Evolutionary conservation across 768 basidiomycete species (phyloP).

Genomic region (Lactarius pseudohatsudake): DNA sequence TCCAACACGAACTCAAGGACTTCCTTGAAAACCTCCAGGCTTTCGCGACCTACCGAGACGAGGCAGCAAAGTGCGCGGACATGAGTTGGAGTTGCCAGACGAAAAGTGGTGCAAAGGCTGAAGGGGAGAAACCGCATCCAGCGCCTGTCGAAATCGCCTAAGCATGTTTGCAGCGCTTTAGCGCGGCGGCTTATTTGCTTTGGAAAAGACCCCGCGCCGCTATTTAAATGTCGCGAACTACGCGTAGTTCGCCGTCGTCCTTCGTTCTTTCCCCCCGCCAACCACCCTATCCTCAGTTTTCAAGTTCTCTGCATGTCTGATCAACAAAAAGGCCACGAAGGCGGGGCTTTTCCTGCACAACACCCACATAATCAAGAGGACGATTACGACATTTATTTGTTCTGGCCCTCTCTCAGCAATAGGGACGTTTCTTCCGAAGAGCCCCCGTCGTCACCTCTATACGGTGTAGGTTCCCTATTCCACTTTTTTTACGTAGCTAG

Average conservation of each 20-base stretch:
- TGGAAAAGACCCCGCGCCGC: conserved; percentile 20
- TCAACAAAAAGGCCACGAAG: neutral
- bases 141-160: conserved; percentile 13
- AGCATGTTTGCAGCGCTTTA: neutral
- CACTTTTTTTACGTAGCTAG: neutral
- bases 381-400: conserved; percentile 8
- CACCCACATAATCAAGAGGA: neutral
- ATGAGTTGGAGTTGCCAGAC: conserved; percentile 1
- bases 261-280: neutral
- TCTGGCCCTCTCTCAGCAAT: conserved; percentile 17
- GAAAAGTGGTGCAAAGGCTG: neutral
- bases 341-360: neutral
- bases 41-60: neutral
- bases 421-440: neutral
- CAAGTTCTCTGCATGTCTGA: neutral
- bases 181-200: conserved; percentile 6
- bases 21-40: neutral
- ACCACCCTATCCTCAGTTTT: neutral
- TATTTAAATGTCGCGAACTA: conserved; percentile 20
- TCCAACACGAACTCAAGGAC: conserved; percentile 1
- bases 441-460: conserved; percentile 4
- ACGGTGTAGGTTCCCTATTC: conserved; percentile 11
- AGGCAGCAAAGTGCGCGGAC: neutral
- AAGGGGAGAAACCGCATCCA: conserved; percentile 5
- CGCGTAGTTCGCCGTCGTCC: conserved; percentile 10